Evolutionary conservation across 176 grass and related monocot species (phyloP).

Genomic region (Microstegium vimineum): DNA sequence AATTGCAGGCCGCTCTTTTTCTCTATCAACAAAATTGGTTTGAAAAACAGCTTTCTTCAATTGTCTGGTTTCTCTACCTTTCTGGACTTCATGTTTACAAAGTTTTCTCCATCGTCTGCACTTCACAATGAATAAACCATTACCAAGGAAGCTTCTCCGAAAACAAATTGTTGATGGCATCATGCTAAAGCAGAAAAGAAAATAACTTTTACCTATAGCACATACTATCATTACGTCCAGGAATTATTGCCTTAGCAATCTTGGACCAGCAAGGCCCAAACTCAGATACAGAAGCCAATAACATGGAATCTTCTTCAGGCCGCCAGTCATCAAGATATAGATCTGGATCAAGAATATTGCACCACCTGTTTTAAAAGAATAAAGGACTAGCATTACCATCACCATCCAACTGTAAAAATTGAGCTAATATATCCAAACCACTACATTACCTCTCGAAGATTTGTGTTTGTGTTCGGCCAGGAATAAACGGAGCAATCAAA

Average conservation of each 20-base stretch:
- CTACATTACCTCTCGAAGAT: slow-evolving; percentile 75
- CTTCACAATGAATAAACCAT: background rate
- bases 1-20: slow-evolving; percentile 78
- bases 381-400: slow-evolving; percentile 27
- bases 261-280: slow-evolving; percentile 77
- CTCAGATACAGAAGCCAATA: slow-evolving; percentile 54
- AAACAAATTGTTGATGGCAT: background rate
- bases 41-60: slow-evolving; percentile 75
- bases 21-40: slow-evolving; percentile 86
- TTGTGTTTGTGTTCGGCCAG: slow-evolving; percentile 76
- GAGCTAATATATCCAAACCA: slow-evolving; percentile 16
- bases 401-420: background rate
- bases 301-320: slow-evolving; percentile 73
- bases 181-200: slow-evolving; percentile 5
- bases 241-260: slow-evolving; percentile 52
- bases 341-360: slow-evolving; percentile 82
- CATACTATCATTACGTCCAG: slow-evolving; percentile 84
- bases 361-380: slow-evolving; percentile 59
- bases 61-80: slow-evolving; percentile 42
- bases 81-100: slow-evolving; percentile 39
- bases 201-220: slow-evolving; percentile 65
- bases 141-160: slow-evolving; percentile 5
- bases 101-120: slow-evolving; percentile 65
- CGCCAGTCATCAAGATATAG: slow-evolving; percentile 63
- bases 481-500: slow-evolving; percentile 75